A percentile compares a stretch with the other conserved stretches of the same genome.
phyloP scores from a whole-genome alignment of 1,139 yeast species.

The Yamadazyma atlantica region DNA sequence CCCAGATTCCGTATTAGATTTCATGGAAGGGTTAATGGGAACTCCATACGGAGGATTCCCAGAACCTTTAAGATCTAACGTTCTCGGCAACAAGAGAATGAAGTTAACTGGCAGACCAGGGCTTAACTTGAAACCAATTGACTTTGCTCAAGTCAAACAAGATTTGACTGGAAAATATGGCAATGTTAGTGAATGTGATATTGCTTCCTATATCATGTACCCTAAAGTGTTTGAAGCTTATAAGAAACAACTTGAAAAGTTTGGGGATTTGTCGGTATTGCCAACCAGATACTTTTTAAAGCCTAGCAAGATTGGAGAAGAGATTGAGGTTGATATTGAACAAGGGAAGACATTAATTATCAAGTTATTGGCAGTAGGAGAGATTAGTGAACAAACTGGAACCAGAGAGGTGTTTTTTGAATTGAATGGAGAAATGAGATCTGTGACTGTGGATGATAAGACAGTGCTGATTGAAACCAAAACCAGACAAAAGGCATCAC shows the following conservation, averaged over 20 bases:
- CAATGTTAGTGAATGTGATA: conserved; percentile 74
- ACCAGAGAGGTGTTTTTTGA: conserved; percentile 96
- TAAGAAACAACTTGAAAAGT: conserved; percentile 70
- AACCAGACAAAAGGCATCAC: conserved; percentile 89
- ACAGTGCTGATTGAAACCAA: conserved; percentile 80
- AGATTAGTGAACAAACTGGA: conserved; percentile 81
- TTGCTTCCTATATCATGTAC: conserved; percentile 95
- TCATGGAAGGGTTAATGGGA: conserved; percentile 99
- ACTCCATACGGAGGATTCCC: conserved; percentile 99
- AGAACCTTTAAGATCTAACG: conserved; percentile 91
- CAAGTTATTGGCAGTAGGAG: conserved; percentile 91
- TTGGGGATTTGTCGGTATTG: conserved; percentile 88
- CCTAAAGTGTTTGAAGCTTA: conserved; percentile 94
- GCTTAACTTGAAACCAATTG: conserved; percentile 77
- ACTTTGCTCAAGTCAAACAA: conserved; percentile 65
- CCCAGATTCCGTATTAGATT: conserved; percentile 97
- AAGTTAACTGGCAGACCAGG: conserved; percentile 92
- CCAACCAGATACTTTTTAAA: conserved; percentile 91
- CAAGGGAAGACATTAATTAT: conserved; percentile 92
- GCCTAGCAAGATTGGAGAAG: conserved; percentile 85
- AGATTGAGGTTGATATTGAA: conserved; percentile 85
- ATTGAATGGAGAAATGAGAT: conserved; percentile 97
- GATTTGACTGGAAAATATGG: conserved; percentile 69
- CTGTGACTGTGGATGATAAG: conserved; percentile 88
- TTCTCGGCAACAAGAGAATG: conserved; percentile 81